phyloP scores from a whole-genome alignment of 2,329 filamentous ascomycete species.

The Graphium sp. region DNA sequence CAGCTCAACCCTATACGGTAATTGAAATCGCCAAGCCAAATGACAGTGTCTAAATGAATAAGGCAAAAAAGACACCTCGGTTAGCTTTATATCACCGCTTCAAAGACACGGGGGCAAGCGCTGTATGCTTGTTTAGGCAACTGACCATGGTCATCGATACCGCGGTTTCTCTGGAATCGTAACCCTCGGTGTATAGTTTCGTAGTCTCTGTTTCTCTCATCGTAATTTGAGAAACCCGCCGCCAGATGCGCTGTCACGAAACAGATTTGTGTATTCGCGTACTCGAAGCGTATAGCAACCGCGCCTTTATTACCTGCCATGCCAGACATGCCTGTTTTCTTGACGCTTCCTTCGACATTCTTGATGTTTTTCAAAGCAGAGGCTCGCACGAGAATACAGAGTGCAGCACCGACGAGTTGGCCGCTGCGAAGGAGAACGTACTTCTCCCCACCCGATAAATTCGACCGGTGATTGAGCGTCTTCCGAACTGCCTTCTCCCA shows the following conservation, averaged over 20 bases:
- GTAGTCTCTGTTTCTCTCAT: conserved; percentile 89
- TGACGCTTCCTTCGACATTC: conserved; percentile 90
- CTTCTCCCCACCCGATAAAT: conserved; percentile 47
- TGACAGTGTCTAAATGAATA: conserved; percentile 42
- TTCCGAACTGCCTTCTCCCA: conserved; percentile 75
- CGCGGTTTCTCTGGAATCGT: conserved; percentile 76
- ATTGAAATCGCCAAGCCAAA: conserved; percentile 97
- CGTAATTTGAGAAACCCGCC: conserved; percentile 90
- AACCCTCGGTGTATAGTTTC: conserved; percentile 74
- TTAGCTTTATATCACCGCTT: conserved; percentile 9
- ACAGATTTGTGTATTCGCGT: conserved; percentile 80
- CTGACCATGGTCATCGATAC: conserved; percentile 76
- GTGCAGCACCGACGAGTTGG: conserved; percentile 82
- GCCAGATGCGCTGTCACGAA: conserved; percentile 95
- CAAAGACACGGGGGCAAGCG: conserved; percentile 2
- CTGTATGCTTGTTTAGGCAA: too few relatives aligned
- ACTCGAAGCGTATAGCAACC: conserved; percentile 90
- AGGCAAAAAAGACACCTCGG: not conserved
- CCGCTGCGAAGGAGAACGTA: conserved; percentile 86
- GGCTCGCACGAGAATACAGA: conserved; percentile 79
- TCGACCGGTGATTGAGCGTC: conserved; percentile 58
- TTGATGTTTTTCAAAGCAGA: conserved; percentile 70
- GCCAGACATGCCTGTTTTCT: conserved; percentile 87
- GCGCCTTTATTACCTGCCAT: conserved; percentile 98
- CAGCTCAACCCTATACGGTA: conserved; percentile 80